Conservation (phyloP, 2,329 filamentous ascomycete genomes). For the Teratosphaeria viscida region DNA sequence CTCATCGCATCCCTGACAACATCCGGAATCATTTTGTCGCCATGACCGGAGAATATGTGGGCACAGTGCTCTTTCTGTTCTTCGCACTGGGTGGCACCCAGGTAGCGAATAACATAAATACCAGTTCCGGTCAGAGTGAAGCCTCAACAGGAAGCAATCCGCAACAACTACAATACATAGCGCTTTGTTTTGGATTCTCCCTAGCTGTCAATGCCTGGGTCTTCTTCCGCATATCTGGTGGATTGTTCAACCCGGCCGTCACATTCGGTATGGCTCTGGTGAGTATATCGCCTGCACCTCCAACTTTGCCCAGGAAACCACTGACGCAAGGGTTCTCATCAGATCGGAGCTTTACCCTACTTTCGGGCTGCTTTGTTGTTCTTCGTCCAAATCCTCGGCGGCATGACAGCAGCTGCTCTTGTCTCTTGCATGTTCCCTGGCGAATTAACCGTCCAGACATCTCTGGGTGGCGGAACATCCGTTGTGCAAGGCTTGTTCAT, state of each 20-base stretch:
- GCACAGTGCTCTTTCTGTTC: slow-evolving; percentile 36
- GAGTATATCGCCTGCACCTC: not conserved
- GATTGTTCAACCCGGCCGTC: slow-evolving; percentile 28
- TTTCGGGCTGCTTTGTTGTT: slow-evolving; percentile 26
- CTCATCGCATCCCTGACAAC: slow-evolving; percentile 15
- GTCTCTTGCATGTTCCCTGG: slow-evolving; percentile 29
- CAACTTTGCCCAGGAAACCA: not conserved
- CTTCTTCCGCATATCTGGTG: slow-evolving; percentile 28
- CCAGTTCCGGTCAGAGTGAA: slow-evolving; percentile 12
- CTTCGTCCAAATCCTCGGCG: slow-evolving; percentile 28
- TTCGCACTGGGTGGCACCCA: slow-evolving; percentile 36
- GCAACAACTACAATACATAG: slow-evolving; percentile 29
- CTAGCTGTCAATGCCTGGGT: slow-evolving; percentile 33
- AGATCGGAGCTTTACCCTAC: slow-evolving; percentile 26
- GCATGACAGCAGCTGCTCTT: slow-evolving; percentile 25
- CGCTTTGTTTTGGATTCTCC: slow-evolving; percentile 31
- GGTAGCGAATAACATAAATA: slow-evolving; percentile 32
- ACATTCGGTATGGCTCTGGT: slow-evolving; percentile 22
- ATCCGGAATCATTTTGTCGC: slow-evolving; percentile 24
- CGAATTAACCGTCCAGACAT: slow-evolving; percentile 25
- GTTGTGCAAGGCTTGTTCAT: slow-evolving; percentile 31
- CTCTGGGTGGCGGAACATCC: slow-evolving; percentile 25
- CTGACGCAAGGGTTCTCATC: not conserved
- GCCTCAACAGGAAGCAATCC: slow-evolving; percentile 24
- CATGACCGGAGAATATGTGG: slow-evolving; percentile 31